phyloP scores from a whole-genome alignment of 352 stramenopile genomes.

The Globisporangium cylindrosporum region DNA sequence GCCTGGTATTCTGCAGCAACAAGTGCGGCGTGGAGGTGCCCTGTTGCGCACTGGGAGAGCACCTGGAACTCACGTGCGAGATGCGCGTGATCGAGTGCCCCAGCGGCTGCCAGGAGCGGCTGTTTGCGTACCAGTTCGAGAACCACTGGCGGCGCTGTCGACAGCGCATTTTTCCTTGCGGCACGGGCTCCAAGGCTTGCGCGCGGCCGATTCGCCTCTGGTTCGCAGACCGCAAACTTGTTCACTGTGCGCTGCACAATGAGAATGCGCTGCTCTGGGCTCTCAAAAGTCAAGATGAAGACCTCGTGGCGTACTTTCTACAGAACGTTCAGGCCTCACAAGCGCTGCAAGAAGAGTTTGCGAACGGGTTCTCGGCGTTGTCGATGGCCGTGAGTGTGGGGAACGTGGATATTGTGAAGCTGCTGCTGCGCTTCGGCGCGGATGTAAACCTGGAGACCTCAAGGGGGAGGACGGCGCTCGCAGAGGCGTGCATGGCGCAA shows the following conservation, averaged over 20 bases:
- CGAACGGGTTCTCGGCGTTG: conserved; percentile 68
- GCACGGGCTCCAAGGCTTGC: conserved; percentile 47
- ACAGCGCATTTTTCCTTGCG: conserved; percentile 61
- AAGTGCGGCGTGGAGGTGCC: conserved; percentile 46
- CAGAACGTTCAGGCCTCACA: conserved; percentile 31
- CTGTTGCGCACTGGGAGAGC: conserved; percentile 29
- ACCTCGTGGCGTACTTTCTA: conserved; percentile 63
- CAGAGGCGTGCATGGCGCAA: conserved; percentile 56
- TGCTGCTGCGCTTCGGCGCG: conserved; percentile 59
- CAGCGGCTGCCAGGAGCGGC: conserved; percentile 44
- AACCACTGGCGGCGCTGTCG: conserved; percentile 59
- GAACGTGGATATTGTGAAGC: conserved; percentile 43
- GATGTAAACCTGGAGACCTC: conserved; percentile 73
- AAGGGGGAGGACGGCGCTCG: conserved; percentile 53
- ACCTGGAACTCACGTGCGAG: conserved; percentile 44
- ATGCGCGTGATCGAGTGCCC: conserved; percentile 66
- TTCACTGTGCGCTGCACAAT: conserved; percentile 44
- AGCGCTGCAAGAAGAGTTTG: conserved; percentile 56
- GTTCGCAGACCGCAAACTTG: conserved; percentile 36
- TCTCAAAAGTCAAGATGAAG: conserved; percentile 57
- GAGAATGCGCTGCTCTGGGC: conserved; percentile 60
- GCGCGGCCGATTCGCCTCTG: conserved; percentile 59
- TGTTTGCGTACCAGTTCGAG: conserved; percentile 63
- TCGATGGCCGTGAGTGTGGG: conserved; percentile 43
- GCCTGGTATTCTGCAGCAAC: conserved; percentile 48